These are phyloP conservation scores for Piloderma croceum DNA, from an alignment of 768 basidiomycete species.

Conservation along the genomic window DNA sequence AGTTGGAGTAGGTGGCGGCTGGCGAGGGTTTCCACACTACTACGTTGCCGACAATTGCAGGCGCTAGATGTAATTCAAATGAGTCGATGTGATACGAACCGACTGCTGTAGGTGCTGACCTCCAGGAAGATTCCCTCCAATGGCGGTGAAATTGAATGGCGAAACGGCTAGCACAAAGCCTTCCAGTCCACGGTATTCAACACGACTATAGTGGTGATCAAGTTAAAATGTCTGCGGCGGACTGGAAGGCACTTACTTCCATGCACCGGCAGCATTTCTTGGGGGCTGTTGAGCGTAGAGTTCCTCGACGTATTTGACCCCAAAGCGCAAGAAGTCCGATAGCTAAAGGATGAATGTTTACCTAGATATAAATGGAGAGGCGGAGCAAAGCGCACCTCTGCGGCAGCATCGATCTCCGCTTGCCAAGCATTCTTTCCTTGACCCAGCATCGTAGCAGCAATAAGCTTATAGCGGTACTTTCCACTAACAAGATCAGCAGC, in stretches of 20 bases:
- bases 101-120: constrained; percentile 30
- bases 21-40: constrained; percentile 98
- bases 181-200: constrained; percentile 95
- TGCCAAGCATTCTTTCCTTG: constrained; percentile 99
- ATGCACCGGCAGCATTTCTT: constrained; percentile 78
- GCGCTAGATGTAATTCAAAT: constrained; percentile 40
- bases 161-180: constrained; percentile 97
- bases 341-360: constrained; percentile 42
- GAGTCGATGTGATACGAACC: constrained; percentile 3
- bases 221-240: background rate
- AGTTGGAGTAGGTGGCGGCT: constrained; percentile 91
- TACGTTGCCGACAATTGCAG: constrained; percentile 92
- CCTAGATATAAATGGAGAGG: constrained; percentile 2
- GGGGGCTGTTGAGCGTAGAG: constrained; percentile 87
- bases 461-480: constrained; percentile 91
- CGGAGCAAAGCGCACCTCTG: constrained; percentile 64
- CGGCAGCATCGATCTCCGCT: constrained; percentile 98
- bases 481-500: constrained; percentile 94
- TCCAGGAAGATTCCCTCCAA: constrained; percentile 90
- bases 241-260: constrained; percentile 70
- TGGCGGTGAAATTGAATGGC: constrained; percentile 98
- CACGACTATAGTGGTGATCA: constrained; percentile 51
- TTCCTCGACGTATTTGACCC: constrained; percentile 95
- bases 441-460: constrained; percentile 96
- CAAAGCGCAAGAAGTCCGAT: constrained; percentile 91